phyloP scores from a whole-genome alignment of 192 early-diverging fungal genomes.

The Rhizophagus clarus region DNA sequence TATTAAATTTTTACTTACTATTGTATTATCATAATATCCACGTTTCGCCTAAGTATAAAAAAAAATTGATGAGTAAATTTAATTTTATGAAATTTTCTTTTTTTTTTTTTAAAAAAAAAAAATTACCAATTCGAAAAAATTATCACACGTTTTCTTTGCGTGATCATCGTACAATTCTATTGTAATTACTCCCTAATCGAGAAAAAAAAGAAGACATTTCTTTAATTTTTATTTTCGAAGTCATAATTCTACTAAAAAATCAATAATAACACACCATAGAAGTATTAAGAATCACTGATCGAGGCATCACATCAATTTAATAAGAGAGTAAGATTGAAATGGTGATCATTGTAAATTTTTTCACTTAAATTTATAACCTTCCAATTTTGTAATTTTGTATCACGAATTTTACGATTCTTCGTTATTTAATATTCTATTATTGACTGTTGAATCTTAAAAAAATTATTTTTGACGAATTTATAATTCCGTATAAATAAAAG shows the following conservation, averaged over 20 bases:
- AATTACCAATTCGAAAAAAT: conserved; percentile 76
- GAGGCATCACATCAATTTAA: not conserved
- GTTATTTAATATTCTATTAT: too few relatives aligned
- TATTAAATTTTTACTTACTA: conserved; percentile 46
- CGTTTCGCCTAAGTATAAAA: conserved; percentile 58
- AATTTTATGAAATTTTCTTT: not conserved
- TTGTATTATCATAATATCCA: conserved; percentile 81
- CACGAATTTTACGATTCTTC: too few relatives aligned
- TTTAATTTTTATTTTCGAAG: not conserved
- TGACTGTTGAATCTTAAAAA: too few relatives aligned
- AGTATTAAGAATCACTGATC: conserved; percentile 26
- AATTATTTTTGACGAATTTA: too few relatives aligned
- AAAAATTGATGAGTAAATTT: not conserved
- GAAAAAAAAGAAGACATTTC: not conserved
- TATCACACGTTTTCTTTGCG: conserved; percentile 78
- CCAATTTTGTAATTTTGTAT: too few relatives aligned
- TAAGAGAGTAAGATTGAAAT: too few relatives aligned
- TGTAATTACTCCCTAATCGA: conserved; percentile 57
- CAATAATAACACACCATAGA: conserved; percentile 21
- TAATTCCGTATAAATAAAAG: too few relatives aligned
- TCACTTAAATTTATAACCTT: too few relatives aligned
- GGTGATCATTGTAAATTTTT: too few relatives aligned
- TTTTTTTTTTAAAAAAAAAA: not conserved
- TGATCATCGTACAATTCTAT: conserved; percentile 89
- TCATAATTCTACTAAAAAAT: too few relatives aligned